Conservation (phyloP, 2,329 filamentous ascomycete genomes). For the Dactylonectria macrodidyma region DNA sequence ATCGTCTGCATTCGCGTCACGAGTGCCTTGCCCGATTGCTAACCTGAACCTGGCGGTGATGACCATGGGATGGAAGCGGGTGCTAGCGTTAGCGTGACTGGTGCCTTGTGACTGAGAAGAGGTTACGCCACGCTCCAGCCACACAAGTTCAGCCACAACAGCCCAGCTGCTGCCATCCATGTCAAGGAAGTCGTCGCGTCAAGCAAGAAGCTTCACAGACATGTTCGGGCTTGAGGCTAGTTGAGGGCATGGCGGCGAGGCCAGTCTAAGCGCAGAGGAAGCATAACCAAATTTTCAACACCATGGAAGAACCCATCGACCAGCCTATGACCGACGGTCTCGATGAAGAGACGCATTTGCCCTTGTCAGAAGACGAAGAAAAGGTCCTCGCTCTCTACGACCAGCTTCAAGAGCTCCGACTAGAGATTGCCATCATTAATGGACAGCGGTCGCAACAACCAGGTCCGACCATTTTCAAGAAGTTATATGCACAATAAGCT, state of each 20-base stretch:
- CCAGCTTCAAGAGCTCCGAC: constrained; percentile 77
- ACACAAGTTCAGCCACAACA: constrained; percentile 35
- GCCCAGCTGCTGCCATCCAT: constrained; percentile 6
- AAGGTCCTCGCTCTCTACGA: constrained; percentile 80
- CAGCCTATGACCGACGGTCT: constrained; percentile 45
- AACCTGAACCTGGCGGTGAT: constrained; percentile 34
- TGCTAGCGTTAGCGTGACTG: constrained; percentile 53
- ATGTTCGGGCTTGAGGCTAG: constrained; percentile 10
- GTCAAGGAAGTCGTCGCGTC: neutral
- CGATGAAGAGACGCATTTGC: constrained; percentile 59
- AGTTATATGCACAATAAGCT: constrained; percentile 21
- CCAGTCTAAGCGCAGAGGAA: neutral
- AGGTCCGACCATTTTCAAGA: constrained; percentile 48
- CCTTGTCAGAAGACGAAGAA: constrained; percentile 77
- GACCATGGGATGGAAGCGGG: constrained; percentile 43
- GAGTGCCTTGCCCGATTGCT: constrained; percentile 35
- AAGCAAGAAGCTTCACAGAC: constrained; percentile 11
- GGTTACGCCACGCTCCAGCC: constrained; percentile 37
- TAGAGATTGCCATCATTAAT: constrained; percentile 79
- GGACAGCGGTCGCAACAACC: constrained; percentile 58
- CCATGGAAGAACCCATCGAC: constrained; percentile 50
- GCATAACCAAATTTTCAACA: constrained; percentile 6
- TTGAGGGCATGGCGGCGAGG: neutral
- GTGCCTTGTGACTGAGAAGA: constrained; percentile 50
- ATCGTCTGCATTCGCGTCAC: constrained; percentile 46